Percentiles rank a stretch among this genome's conserved stretches.
Evolutionary conservation across 106 monocot species (phyloP).

Genomic region (Posidonia australis): DNA sequence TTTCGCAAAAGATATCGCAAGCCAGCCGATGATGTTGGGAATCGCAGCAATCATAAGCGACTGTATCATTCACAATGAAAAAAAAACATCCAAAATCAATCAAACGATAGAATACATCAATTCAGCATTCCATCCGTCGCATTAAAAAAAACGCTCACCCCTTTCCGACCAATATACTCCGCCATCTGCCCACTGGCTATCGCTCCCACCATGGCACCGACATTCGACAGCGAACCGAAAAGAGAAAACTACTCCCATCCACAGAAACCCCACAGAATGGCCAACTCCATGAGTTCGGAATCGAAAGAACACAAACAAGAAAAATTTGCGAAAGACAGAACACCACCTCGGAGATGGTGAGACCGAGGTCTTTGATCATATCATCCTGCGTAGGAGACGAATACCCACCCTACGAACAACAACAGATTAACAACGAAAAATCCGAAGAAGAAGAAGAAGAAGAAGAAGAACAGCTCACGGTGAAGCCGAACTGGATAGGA

Average conservation of each 20-base stretch:
- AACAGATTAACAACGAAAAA: not conserved
- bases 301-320: not conserved
- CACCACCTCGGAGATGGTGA: slow-evolving; percentile 68
- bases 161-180: slow-evolving; percentile 89
- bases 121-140: not conserved
- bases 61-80: slow-evolving; percentile 20
- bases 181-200: slow-evolving; percentile 93
- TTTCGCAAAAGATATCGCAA: slow-evolving; percentile 82
- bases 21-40: slow-evolving; percentile 88
- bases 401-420: slow-evolving; percentile 37
- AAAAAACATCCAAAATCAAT: not conserved
- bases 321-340: not conserved
- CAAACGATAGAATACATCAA: not conserved
- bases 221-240: slow-evolving; percentile 92
- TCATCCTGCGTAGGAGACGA: slow-evolving; percentile 78
- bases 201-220: slow-evolving; percentile 94
- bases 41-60: slow-evolving; percentile 91
- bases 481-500: slow-evolving; percentile 97
- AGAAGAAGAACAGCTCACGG: slow-evolving; percentile 13
- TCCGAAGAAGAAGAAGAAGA: not conserved
- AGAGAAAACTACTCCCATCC: slow-evolving; percentile 56
- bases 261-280: not conserved
- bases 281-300: not conserved
- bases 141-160: slow-evolving; percentile 32
- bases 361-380: slow-evolving; percentile 59